Percentiles rank a stretch among this genome's conserved stretches.
phyloP scores from a whole-genome alignment of 495 filamentous ascomycete genomes.

The Clohesyomyces aquaticus region DNA sequence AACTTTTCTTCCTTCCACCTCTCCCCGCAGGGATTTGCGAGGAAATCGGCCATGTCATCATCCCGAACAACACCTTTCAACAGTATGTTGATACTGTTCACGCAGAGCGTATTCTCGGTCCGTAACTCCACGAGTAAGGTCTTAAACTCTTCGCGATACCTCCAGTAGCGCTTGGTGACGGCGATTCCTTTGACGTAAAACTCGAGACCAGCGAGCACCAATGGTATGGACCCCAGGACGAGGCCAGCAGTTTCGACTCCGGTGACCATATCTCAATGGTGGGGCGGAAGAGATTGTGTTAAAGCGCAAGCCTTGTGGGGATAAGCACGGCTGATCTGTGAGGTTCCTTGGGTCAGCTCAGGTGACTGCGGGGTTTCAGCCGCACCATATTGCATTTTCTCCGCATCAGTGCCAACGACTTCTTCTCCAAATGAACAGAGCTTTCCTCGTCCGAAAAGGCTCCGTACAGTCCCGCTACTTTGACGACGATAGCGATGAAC shows the following conservation, averaged over 20 bases:
- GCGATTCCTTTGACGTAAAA: conserved; percentile 43
- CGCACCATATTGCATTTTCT: too few relatives aligned
- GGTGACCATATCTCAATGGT: conserved; percentile 23
- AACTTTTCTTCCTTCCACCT: conserved; percentile 30
- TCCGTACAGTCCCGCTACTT: too few relatives aligned
- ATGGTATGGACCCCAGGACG: conserved; percentile 46
- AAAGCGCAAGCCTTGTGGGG: conserved; percentile 11
- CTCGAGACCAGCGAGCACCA: conserved; percentile 44
- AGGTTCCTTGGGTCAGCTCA: background rate
- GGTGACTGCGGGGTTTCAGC: background rate
- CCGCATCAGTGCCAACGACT: too few relatives aligned
- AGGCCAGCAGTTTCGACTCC: conserved; percentile 47
- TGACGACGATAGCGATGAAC: too few relatives aligned
- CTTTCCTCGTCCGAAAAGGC: too few relatives aligned
- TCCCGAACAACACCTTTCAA: conserved; percentile 15
- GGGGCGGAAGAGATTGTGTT: background rate
- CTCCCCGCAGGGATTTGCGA: conserved; percentile 14
- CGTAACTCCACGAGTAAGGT: conserved; percentile 14
- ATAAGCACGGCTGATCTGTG: too few relatives aligned
- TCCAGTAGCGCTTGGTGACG: conserved; percentile 23
- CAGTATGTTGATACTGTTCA: conserved; percentile 20
- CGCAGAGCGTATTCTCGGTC: conserved; percentile 16
- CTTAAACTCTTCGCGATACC: conserved; percentile 22
- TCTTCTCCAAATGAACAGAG: too few relatives aligned
- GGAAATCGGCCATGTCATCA: conserved; percentile 31